These are phyloP conservation scores for Dissoconium aciculare DNA, from an alignment of 2,329 filamentous ascomycete species.

Conservation along the genomic window DNA sequence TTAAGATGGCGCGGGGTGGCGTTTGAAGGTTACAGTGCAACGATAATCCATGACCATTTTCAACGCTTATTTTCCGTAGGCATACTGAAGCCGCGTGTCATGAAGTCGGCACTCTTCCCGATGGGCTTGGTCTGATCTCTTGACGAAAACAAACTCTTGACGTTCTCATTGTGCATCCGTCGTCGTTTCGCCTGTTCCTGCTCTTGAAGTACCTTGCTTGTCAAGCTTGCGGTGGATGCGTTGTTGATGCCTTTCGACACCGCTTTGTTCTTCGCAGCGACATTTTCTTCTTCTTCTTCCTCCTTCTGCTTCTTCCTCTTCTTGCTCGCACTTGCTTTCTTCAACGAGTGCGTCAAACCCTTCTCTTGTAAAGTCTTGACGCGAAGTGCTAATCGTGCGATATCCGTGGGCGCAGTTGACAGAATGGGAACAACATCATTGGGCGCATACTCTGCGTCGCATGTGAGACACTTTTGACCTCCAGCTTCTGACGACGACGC, in stretches of 20 bases:
- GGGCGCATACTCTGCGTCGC: constrained; percentile 55
- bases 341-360: constrained; percentile 72
- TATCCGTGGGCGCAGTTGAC: constrained; percentile 54
- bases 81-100: constrained; percentile 38
- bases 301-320: constrained; percentile 61
- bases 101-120: constrained; percentile 34
- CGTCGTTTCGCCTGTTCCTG: constrained; percentile 71
- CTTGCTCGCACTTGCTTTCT: constrained; percentile 51
- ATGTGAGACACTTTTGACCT: constrained; percentile 42
- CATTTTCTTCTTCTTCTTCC: constrained; percentile 28
- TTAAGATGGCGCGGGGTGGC: too few species aligned
- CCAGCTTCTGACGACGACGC: constrained; percentile 34
- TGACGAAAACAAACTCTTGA: constrained; percentile 34
- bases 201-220: constrained; percentile 73
- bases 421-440: constrained; percentile 75
- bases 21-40: too few species aligned
- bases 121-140: constrained; percentile 23
- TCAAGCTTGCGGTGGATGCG: constrained; percentile 66
- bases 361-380: constrained; percentile 53
- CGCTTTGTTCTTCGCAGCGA: constrained; percentile 7
- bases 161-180: constrained; percentile 45
- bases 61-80: too few species aligned
- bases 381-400: constrained; percentile 50
- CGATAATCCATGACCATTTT: too few species aligned
- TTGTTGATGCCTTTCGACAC: constrained; percentile 61